Percentiles rank a stretch among this genome's conserved stretches.
phyloP scores from a whole-genome alignment of 176 grass and related monocot genomes.

The Pontederia paniculata region DNA sequence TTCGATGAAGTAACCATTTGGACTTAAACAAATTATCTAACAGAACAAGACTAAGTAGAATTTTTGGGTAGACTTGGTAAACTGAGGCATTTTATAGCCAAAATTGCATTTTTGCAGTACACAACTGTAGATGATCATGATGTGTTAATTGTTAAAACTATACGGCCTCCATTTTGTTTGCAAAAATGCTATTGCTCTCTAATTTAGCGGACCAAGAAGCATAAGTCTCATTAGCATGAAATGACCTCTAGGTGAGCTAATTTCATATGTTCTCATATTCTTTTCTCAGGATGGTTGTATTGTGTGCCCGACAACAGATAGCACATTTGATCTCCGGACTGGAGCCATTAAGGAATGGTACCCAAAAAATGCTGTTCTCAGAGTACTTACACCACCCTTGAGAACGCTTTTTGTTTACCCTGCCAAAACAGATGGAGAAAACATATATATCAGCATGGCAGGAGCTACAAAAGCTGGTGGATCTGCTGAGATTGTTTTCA shows the following conservation, averaged over 20 bases:
- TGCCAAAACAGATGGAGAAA: slow-evolving; percentile 53
- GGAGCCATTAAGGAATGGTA: slow-evolving; percentile 97
- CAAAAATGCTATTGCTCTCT: neutral
- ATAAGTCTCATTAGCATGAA: neutral
- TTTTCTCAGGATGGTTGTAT: slow-evolving; percentile 74
- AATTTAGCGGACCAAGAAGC: neutral
- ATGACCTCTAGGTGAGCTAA: neutral
- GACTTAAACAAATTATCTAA: too few relatives aligned
- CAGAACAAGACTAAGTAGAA: too few relatives aligned
- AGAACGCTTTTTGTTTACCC: slow-evolving; percentile 70
- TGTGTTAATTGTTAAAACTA: too few relatives aligned
- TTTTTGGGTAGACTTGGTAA: too few relatives aligned
- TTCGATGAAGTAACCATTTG: too few relatives aligned
- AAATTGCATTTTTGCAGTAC: too few relatives aligned
- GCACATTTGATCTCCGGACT: slow-evolving; percentile 80
- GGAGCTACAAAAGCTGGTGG: slow-evolving; percentile 21
- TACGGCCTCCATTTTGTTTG: neutral
- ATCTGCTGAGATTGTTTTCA: slow-evolving; percentile 93
- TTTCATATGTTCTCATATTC: neutral
- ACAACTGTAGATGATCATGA: too few relatives aligned
- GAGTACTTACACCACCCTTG: slow-evolving; percentile 73
- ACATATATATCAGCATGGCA: slow-evolving; percentile 79
- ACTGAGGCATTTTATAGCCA: too few relatives aligned
- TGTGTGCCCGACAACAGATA: slow-evolving; percentile 91
- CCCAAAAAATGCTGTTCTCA: slow-evolving; percentile 82